Base-by-base conservation (phyloP, 768 basidiomycete species). In the Suillus fuscotomentosus region DNA sequence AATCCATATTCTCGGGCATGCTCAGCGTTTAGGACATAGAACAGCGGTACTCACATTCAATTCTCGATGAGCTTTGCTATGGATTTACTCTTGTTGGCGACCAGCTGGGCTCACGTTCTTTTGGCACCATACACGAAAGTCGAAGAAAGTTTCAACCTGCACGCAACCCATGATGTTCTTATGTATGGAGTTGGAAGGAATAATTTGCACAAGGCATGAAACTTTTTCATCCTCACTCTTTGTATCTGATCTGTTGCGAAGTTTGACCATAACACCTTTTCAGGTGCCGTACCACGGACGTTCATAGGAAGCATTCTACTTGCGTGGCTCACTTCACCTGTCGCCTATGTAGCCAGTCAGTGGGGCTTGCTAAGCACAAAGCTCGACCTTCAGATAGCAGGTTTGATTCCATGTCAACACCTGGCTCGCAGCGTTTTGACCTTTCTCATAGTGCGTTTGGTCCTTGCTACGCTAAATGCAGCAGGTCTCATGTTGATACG, bases 121-220 rank as follows among this genome's bases (percentile, higher is more conserved):
- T 78, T 93, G 3, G 85, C 92, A 3, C 97, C 97, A 0, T 94
- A 91, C 73, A 92, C 93, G 4, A 99, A 99, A 79, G 97, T 99
- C 36, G 97, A 99, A 76, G 97, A 99, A 78, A 92, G 91, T 71
- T 98, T 98, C 82, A 95, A 91, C 68, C 83, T 99, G 10, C 97
- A 99, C 72, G 95, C 94, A 0, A 84, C 83, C 0, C 94, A 97
- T 71, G 97, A 99, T 75, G 80, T 94, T 31, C 79, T 98, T 36
- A 84, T 89, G 78, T 88, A 94, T 70, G 95, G 95, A 2, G 72
- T 87, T 20, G 55, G 71, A 1, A 71, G 76, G 2, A 70, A 72
- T 3, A 74, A 69, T 41, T 73, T 92, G 34, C 71, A 67, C 45
- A 82, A 86, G 50, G 60, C 45, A 34, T 57, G 62, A 53, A 20